phyloP scores from a whole-genome alignment of 768 basidiomycete genomes.

The Kwoniella shandongensis region DNA sequence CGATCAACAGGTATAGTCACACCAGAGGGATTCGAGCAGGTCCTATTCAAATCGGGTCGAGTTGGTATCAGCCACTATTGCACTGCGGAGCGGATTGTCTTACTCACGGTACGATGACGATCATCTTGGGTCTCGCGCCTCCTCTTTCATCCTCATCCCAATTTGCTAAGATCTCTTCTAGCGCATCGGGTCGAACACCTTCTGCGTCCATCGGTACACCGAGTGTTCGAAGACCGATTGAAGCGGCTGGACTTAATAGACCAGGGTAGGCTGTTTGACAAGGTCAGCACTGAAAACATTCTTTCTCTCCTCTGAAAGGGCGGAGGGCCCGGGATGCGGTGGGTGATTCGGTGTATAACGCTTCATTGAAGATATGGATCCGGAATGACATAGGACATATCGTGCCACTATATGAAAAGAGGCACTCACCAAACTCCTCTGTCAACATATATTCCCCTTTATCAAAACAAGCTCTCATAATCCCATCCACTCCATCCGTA shows the following conservation, averaged over 20 bases:
- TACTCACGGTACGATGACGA: constrained; percentile 24
- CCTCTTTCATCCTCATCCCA: constrained; percentile 66
- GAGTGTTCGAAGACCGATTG: constrained; percentile 45
- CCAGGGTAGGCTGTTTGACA: constrained; percentile 46
- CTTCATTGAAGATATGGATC: too few relatives aligned
- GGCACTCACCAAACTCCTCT: constrained; percentile 71
- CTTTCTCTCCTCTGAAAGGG: background rate
- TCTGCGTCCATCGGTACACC: constrained; percentile 65
- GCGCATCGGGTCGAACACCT: constrained; percentile 64
- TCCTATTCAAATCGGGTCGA: constrained; percentile 24
- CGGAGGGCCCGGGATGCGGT: too few relatives aligned
- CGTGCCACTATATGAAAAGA: too few relatives aligned
- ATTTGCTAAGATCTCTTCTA: constrained; percentile 61
- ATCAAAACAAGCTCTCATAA: constrained; percentile 30
- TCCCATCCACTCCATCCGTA: constrained; percentile 61
- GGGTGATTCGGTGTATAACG: too few relatives aligned
- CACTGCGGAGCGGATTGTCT: background rate
- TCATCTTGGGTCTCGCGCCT: constrained; percentile 59
- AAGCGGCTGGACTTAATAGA: constrained; percentile 58
- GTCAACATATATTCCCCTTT: constrained; percentile 50
- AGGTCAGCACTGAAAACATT: too few relatives aligned
- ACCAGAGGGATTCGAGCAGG: constrained; percentile 74
- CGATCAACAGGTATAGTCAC: constrained; percentile 64
- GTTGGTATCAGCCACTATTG: too few relatives aligned
- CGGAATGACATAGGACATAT: too few relatives aligned